phyloP scores from a whole-genome alignment of 1,139 yeast species.

The Geotrichum reessii region DNA sequence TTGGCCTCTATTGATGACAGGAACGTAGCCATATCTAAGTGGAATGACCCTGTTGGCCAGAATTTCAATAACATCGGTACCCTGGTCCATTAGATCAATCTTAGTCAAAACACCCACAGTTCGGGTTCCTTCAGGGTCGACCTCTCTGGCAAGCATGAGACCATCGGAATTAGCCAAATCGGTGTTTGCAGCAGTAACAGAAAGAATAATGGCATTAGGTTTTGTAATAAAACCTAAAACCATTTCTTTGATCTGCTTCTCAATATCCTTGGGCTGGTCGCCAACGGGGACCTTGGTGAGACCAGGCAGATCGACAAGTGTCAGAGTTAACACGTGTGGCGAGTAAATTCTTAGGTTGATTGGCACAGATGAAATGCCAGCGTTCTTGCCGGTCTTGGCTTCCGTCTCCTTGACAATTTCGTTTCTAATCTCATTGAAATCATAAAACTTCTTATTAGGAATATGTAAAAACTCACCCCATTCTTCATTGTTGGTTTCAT shows the following conservation, averaged over 20 bases:
- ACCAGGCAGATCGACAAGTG: slow-evolving; percentile 96
- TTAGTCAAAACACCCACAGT: slow-evolving; percentile 96
- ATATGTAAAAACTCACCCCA: slow-evolving; percentile 98
- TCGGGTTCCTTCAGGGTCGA: slow-evolving; percentile 94
- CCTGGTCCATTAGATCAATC: slow-evolving; percentile 96
- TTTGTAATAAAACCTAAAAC: slow-evolving; percentile 86
- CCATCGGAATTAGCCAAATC: slow-evolving; percentile 98
- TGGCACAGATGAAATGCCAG: slow-evolving; percentile 89
- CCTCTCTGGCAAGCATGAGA: slow-evolving; percentile 91
- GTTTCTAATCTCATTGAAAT: slow-evolving; percentile 83
- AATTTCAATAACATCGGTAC: slow-evolving; percentile 97
- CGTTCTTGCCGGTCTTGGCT: slow-evolving; percentile 84
- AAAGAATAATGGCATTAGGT: slow-evolving; percentile 91
- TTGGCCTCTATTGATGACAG: slow-evolving; percentile 97
- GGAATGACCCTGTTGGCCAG: slow-evolving; percentile 95
- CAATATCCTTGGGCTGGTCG: slow-evolving; percentile 97
- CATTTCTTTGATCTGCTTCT: slow-evolving; percentile 92
- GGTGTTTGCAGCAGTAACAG: slow-evolving; percentile 95
- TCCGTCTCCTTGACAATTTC: slow-evolving; percentile 95
- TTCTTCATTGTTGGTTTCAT: slow-evolving; percentile 41
- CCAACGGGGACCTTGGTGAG: slow-evolving; percentile 98
- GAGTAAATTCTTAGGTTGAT: slow-evolving; percentile 91
- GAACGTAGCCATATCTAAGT: slow-evolving; percentile 90
- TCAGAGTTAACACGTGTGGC: slow-evolving; percentile 93
- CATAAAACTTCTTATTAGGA: slow-evolving; percentile 81